These are phyloP conservation scores for Aspergillus melleus DNA, from an alignment of 2,329 filamentous ascomycete genomes.

Conservation along the genomic window DNA sequence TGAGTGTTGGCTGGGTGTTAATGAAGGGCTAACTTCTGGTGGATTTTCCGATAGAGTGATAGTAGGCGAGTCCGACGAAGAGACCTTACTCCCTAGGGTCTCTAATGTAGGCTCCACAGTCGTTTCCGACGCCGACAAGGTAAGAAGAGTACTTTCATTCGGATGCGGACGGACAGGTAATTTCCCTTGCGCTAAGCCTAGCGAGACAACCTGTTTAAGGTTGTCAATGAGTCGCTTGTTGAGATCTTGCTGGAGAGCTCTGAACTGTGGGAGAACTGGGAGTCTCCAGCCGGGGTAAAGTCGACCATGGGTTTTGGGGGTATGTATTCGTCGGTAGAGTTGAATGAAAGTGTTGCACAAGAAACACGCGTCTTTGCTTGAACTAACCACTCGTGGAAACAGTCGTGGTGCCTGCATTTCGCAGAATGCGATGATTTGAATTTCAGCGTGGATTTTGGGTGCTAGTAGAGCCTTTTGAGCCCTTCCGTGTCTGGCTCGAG, in stretches of 20 bases:
- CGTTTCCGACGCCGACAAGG: no score
- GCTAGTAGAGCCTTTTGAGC: no score
- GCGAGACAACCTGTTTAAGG: no score
- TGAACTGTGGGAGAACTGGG: constrained; percentile 11
- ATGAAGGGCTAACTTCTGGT: no score
- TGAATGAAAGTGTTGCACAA: constrained; percentile 22
- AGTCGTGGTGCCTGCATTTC: constrained; percentile 15
- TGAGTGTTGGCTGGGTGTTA: no score
- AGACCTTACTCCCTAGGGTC: no score
- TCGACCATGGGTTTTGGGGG: constrained; percentile 20
- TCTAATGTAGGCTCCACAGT: no score
- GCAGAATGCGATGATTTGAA: constrained; percentile 24
- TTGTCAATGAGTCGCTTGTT: neutral
- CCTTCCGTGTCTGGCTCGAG: no score
- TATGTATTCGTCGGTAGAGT: constrained; percentile 17
- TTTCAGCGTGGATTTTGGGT: constrained; percentile 18
- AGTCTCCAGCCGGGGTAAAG: constrained; percentile 19
- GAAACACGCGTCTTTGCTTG: constrained; percentile 29
- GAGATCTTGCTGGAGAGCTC: no score
- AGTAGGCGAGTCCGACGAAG: no score
- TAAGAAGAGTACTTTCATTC: constrained; percentile 17
- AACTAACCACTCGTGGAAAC: constrained; percentile 21
- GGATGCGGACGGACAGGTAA: constrained; percentile 14
- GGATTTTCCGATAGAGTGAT: no score
- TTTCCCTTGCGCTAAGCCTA: no score